A percentile compares a stretch with the other conserved stretches of the same genome.
Evolutionary conservation across 257 asterid genomes (phyloP).

Genomic region (Rauvolfia tetraphylla): DNA sequence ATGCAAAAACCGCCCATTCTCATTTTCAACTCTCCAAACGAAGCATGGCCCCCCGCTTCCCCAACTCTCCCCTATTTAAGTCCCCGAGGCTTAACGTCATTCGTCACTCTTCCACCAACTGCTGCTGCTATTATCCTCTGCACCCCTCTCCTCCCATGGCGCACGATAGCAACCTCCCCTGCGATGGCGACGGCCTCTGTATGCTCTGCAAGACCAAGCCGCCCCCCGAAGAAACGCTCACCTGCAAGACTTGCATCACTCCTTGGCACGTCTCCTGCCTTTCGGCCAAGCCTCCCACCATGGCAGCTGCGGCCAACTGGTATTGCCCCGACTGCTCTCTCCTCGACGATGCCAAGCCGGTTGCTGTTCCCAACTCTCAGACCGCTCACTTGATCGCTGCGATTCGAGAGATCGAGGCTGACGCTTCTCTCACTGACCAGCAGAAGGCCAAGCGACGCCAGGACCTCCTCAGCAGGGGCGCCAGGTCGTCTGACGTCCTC

Average conservation of each 20-base stretch:
- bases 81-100: slow-evolving; percentile 1
- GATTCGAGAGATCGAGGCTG: slow-evolving; percentile 67
- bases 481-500: slow-evolving; percentile 1
- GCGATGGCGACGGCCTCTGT: slow-evolving; percentile 84
- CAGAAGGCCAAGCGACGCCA: slow-evolving; percentile 83
- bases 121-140: not conserved
- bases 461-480: slow-evolving; percentile 57
- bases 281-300: slow-evolving; percentile 37
- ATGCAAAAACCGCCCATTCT: not conserved
- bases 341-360: slow-evolving; percentile 23
- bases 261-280: slow-evolving; percentile 87
- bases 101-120: slow-evolving; percentile 1
- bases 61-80: slow-evolving; percentile 4
- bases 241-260: slow-evolving; percentile 70
- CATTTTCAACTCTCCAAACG: not conserved
- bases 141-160: slow-evolving; percentile 39
- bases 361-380: slow-evolving; percentile 19
- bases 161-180: slow-evolving; percentile 59
- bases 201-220: slow-evolving; percentile 69
- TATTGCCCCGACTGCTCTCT: slow-evolving; percentile 70
- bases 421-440: slow-evolving; percentile 50
- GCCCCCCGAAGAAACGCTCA: slow-evolving; percentile 40
- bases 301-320: slow-evolving; percentile 60
- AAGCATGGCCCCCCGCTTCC: not conserved
- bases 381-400: slow-evolving; percentile 48